A percentile compares a stretch with the other conserved stretches of the same genome.
phyloP scores from a whole-genome alignment of 768 basidiomycete species.

The Leccinum broughii region DNA sequence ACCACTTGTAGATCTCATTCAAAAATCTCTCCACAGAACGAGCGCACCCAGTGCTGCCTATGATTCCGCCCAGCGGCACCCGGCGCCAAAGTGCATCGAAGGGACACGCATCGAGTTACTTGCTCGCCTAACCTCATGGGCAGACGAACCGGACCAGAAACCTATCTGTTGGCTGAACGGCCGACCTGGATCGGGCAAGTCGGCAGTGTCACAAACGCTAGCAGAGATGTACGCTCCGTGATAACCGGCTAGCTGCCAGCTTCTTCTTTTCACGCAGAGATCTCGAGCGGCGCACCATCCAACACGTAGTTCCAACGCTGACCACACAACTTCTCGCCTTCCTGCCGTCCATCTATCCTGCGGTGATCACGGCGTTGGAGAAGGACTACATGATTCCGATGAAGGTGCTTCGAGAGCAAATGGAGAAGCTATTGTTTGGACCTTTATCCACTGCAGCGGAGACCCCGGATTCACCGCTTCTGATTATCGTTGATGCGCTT shows the following conservation, averaged over 20 bases:
- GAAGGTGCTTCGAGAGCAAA: conserved; percentile 32
- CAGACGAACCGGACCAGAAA: conserved; percentile 9
- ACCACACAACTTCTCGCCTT: conserved; percentile 31
- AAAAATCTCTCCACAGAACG: conserved; percentile 12
- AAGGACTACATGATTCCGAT: conserved; percentile 26
- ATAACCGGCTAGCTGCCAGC: conserved; percentile 31
- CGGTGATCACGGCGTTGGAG: conserved; percentile 26
- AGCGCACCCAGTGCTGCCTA: conserved; percentile 22
- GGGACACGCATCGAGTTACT: conserved; percentile 25
- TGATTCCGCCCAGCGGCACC: conserved; percentile 12
- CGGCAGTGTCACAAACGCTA: conserved; percentile 30
- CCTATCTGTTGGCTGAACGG: conserved; percentile 23
- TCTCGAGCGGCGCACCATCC: conserved; percentile 22
- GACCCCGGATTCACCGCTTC: not conserved
- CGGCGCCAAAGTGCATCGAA: conserved; percentile 24
- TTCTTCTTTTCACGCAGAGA: conserved; percentile 39
- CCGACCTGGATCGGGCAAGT: too few relatives aligned
- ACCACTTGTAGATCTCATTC: conserved; percentile 11
- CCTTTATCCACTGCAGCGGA: conserved; percentile 19
- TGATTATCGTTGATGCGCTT: conserved; percentile 24
- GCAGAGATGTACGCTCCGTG: conserved; percentile 25
- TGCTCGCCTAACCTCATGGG: conserved; percentile 16
- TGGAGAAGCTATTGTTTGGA: conserved; percentile 26
- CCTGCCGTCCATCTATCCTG: conserved; percentile 23
- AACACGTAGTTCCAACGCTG: conserved; percentile 30